These are phyloP conservation scores for Marsdenia floribunda DNA, from an alignment of 257 asterid genomes.

Conservation along the genomic window DNA sequence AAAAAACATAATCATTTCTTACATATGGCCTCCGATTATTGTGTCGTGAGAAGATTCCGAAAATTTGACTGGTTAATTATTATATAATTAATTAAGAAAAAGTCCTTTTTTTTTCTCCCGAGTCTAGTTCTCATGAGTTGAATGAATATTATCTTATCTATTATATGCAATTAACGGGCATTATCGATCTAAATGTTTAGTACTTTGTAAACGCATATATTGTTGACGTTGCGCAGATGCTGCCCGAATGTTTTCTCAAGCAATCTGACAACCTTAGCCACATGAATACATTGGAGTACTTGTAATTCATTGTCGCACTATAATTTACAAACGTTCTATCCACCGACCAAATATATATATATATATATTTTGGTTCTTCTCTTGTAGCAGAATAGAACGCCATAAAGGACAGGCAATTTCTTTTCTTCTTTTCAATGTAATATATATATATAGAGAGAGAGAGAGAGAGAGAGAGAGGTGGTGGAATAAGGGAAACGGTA, in stretches of 20 bases:
- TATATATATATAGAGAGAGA: neutral
- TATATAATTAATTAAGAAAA: neutral
- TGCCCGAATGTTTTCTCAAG: neutral
- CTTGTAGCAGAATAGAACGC: neutral
- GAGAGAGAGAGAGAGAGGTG: neutral
- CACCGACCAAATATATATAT: neutral
- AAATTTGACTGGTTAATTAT: neutral
- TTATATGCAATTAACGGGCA: neutral
- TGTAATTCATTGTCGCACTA: neutral
- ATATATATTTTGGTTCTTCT: neutral
- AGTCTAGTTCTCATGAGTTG: neutral
- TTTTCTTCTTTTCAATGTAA: no score
- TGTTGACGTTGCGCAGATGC: neutral
- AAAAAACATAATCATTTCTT: conserved; percentile 8
- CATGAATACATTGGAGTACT: conserved; percentile 1
- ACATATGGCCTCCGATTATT: conserved; percentile 9
- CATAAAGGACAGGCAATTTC: neutral
- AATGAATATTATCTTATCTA: neutral
- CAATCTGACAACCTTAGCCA: conserved; percentile 3
- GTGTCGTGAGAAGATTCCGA: neutral
- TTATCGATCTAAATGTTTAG: neutral
- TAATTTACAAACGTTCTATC: neutral
- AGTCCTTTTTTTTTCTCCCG: neutral
- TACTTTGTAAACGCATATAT: neutral
- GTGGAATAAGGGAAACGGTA: neutral